Evolutionary conservation across 73 alveolate genomes (phyloP).

Genomic region (Urostyla sp.): DNA sequence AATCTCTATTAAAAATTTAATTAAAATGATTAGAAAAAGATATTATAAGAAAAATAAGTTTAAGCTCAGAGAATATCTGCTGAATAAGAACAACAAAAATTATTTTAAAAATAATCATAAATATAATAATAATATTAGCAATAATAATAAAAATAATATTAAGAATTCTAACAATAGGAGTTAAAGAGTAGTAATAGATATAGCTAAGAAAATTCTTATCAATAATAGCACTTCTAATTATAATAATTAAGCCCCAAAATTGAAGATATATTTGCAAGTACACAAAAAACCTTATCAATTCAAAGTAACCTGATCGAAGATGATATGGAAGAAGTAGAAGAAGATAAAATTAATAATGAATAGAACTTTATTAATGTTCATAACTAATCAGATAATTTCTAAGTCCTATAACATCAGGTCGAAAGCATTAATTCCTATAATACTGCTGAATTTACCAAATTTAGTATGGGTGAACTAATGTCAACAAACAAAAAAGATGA

Average conservation of each 20-base stretch:
- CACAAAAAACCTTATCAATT: slow-evolving; percentile 17
- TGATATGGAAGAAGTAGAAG: neutral
- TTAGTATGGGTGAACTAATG: slow-evolving; percentile 38
- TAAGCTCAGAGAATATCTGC: too few relatives aligned
- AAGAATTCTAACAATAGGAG: too few relatives aligned
- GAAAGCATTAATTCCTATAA: slow-evolving; percentile 46
- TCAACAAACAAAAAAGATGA: neutral
- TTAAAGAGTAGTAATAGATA: too few relatives aligned
- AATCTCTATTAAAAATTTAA: neutral
- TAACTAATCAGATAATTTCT: neutral
- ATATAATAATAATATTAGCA: too few relatives aligned
- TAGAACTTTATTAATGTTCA: neutral
- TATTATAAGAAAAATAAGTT: neutral
- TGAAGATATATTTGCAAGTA: too few relatives aligned
- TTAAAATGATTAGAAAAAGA: neutral
- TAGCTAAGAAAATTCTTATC: too few relatives aligned
- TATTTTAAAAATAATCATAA: too few relatives aligned
- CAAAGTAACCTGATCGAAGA: slow-evolving; percentile 16
- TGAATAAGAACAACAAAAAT: too few relatives aligned
- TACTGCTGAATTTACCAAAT: slow-evolving; percentile 45
- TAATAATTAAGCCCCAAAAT: too few relatives aligned
- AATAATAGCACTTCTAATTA: too few relatives aligned
- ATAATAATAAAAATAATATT: too few relatives aligned
- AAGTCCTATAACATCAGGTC: neutral
- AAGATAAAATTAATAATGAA: neutral